A percentile compares a stretch with the other conserved stretches of the same genome.
These are phyloP conservation scores for Hirsutella thompsonii DNA, from an alignment of 2,329 filamentous ascomycete species.

Conservation along the genomic window DNA sequence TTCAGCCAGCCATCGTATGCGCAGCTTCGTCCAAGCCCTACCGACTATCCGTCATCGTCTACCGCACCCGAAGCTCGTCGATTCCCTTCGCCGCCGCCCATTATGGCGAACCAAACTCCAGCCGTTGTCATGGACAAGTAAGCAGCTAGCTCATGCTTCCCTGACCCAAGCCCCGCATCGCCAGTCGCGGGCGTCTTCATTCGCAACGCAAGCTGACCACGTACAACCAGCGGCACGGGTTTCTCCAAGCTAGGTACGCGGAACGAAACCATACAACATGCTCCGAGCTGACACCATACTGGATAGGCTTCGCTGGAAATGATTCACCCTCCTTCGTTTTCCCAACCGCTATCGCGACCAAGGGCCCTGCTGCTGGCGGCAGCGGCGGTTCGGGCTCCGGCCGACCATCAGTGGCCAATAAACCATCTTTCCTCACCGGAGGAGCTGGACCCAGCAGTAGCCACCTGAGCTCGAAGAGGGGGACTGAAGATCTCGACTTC, in stretches of 20 bases:
- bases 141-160: constrained; percentile 29
- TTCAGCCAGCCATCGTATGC: background rate
- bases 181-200: constrained; percentile 8
- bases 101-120: constrained; percentile 94
- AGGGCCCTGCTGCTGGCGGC: constrained; percentile 55
- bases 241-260: constrained; percentile 92
- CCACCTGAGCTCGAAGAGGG: constrained; percentile 81
- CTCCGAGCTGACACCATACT: constrained; percentile 11
- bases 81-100: constrained; percentile 5
- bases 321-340: constrained; percentile 99
- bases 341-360: constrained; percentile 95
- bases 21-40: background rate
- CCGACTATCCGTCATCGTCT: background rate
- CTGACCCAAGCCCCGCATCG: constrained; percentile 16
- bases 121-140: constrained; percentile 99
- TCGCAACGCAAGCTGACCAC: constrained; percentile 17
- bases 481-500: constrained; percentile 95
- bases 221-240: constrained; percentile 72
- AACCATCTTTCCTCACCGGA: constrained; percentile 88
- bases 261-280: background rate
- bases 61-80: background rate
- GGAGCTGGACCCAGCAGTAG: constrained; percentile 65
- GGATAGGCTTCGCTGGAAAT: constrained; percentile 89
- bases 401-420: constrained; percentile 81
- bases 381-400: constrained; percentile 70